Evolutionary conservation across 2,329 filamentous ascomycete genomes (phyloP).

Genomic region (Ophiostoma triangulosporum): DNA sequence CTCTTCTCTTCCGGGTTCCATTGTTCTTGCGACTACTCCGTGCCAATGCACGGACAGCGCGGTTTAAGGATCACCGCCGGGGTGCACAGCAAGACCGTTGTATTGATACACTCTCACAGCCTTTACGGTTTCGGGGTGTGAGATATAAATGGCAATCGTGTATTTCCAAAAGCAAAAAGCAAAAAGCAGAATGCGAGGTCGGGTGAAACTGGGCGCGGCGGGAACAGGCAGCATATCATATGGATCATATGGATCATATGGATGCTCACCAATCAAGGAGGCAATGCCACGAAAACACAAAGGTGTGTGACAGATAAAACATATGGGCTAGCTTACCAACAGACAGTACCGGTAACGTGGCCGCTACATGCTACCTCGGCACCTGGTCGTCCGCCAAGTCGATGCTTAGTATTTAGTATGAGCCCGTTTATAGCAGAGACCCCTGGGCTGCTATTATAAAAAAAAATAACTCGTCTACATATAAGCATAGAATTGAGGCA

Average conservation of each 20-base stretch:
- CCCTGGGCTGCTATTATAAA: too few relatives aligned
- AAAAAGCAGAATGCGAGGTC: neutral
- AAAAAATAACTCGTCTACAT: too few relatives aligned
- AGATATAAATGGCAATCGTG: conserved; percentile 2
- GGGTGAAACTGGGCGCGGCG: neutral
- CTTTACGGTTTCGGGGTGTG: neutral
- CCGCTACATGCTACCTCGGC: conserved; percentile 15
- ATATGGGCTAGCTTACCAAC: conserved; percentile 10
- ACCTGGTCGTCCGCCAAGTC: too few relatives aligned
- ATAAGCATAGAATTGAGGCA: too few relatives aligned
- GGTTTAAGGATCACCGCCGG: conserved; percentile 2
- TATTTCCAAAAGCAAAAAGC: neutral
- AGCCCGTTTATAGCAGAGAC: too few relatives aligned
- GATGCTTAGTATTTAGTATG: too few relatives aligned
- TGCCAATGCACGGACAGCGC: conserved; percentile 1
- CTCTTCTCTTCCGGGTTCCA: neutral
- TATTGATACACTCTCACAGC: conserved; percentile 1
- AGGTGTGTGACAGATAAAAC: conserved; percentile 14
- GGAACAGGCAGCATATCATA: neutral
- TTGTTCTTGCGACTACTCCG: neutral
- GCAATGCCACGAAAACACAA: neutral
- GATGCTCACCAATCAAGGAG: conserved; percentile 9
- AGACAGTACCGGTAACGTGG: conserved; percentile 20
- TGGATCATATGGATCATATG: too few relatives aligned
- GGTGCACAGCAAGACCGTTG: conserved; percentile 4